Evolutionary conservation across 768 basidiomycete genomes (phyloP), one percentile per base, ranked within the genome.

Genomic region (Lactarius hengduanensis): DNA sequence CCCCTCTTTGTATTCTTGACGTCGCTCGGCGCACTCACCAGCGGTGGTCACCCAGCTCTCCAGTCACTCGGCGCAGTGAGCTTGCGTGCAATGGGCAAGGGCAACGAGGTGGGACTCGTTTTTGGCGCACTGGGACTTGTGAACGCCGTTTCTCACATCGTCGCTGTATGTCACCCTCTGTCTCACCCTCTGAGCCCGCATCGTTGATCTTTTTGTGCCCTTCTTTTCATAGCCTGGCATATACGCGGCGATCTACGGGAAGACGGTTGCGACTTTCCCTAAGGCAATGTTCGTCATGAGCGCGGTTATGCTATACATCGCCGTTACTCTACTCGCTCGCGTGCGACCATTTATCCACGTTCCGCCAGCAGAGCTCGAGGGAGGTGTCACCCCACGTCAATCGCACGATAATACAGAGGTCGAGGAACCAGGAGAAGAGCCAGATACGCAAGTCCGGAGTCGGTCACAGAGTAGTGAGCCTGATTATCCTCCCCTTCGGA

Each of bases 1-100:
- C 59, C 68, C n/a, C 70, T 71, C 18, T 71, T 71, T n/a, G 50
- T 71, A 28, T 55, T 69, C 53, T 61, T 71, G 47, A 71, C 70
- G 4, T 66, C 65, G 5, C 70, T 71, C 50, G 65, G 63, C 28
- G 65, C 70, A 32, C 58, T 71, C 36, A 71, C 70, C 36, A 65
- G 63, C 43, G 70, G 70, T 30, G 68, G 70, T 4, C 62, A 64
- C n/a, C 70, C 70, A 30, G 70, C 70, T 40, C 59, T 71, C 40
- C 68, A 71, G 34, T 71, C 70, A 13, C 70, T 71, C 8, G 70
- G 68, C 9, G 70, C 70, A 34, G 70, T 71, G 28, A 71, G 70
- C 36, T 50, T 71, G 8, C 70, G 65, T 38, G 70, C 70, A 6
- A 70, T 70, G 69, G 70, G 70, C 18, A 71, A 69, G 57, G 65